A percentile compares a stretch with the other conserved stretches of the same genome.
phyloP scores from a whole-genome alignment of 768 basidiomycete species.

The Cubamyces lactineus region DNA sequence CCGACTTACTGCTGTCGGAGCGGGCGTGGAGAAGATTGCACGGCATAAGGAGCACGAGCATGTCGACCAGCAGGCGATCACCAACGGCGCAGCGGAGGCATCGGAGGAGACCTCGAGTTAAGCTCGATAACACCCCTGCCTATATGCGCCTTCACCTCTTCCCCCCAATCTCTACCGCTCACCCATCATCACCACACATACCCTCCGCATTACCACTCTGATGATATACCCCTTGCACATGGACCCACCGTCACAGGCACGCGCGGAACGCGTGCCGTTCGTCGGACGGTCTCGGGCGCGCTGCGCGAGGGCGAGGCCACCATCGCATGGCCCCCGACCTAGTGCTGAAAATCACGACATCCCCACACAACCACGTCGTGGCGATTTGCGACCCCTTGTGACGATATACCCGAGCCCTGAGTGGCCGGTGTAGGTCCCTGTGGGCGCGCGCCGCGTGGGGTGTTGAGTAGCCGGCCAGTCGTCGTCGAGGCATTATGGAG shows the following conservation, averaged over 20 bases:
- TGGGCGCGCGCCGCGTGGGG: constrained; percentile 1
- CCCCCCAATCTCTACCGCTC: neutral
- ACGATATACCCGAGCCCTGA: neutral
- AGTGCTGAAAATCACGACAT: neutral
- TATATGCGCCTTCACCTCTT: constrained; percentile 1
- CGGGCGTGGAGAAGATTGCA: constrained; percentile 56
- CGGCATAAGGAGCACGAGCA: constrained; percentile 39
- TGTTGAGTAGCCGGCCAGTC: neutral
- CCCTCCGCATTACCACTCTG: constrained; percentile 1
- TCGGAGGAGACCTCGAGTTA: constrained; percentile 10
- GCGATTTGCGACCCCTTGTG: neutral
- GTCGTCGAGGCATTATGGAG: neutral
- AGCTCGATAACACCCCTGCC: neutral
- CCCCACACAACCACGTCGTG: too few relatives aligned
- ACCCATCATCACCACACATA: neutral
- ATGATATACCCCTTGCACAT: constrained; percentile 3
- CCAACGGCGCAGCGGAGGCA: neutral
- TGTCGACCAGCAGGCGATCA: constrained; percentile 1
- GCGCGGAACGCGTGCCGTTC: constrained; percentile 11
- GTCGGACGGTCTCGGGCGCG: constrained; percentile 3
- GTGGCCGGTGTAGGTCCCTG: constrained; percentile 13
- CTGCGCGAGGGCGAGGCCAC: constrained; percentile 4
- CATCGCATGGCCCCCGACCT: neutral
- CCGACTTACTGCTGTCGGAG: constrained; percentile 35
- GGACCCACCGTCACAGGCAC: constrained; percentile 15